phyloP scores from a whole-genome alignment of 305 asterid genomes.

The Fraxinus platypoda region DNA sequence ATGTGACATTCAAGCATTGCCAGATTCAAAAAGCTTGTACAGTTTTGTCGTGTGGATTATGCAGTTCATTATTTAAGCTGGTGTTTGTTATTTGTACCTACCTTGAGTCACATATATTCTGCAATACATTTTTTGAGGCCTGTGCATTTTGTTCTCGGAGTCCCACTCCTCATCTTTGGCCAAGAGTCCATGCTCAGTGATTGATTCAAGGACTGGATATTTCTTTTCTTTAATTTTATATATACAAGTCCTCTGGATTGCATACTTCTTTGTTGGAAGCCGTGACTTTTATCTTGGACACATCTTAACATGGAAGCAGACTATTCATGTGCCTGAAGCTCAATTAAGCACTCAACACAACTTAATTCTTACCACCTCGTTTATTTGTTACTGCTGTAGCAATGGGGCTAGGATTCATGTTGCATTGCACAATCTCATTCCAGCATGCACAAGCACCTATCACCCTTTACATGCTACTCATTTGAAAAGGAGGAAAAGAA shows the following conservation, averaged over 20 bases:
- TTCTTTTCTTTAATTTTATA: not conserved
- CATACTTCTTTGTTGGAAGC: not conserved
- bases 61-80: not conserved
- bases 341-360: not conserved
- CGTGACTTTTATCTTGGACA: not conserved
- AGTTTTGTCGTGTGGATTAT: not conserved
- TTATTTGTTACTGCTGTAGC: constrained; percentile 9
- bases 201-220: not conserved
- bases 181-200: not conserved
- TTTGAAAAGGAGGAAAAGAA: not conserved
- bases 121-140: not conserved
- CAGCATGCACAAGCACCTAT: not conserved
- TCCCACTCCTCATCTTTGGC: not conserved
- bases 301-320: not conserved
- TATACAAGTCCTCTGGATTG: not conserved
- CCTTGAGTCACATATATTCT: not conserved
- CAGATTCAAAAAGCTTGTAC: not conserved
- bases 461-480: not conserved
- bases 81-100: not conserved
- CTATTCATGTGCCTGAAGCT: not conserved
- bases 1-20: not conserved
- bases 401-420: not conserved
- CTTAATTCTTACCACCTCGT: not conserved
- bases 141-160: not conserved
- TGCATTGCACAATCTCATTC: not conserved